Evolutionary conservation across 768 basidiomycete species (phyloP).

Genomic region (Crassisporium funariophilum): DNA sequence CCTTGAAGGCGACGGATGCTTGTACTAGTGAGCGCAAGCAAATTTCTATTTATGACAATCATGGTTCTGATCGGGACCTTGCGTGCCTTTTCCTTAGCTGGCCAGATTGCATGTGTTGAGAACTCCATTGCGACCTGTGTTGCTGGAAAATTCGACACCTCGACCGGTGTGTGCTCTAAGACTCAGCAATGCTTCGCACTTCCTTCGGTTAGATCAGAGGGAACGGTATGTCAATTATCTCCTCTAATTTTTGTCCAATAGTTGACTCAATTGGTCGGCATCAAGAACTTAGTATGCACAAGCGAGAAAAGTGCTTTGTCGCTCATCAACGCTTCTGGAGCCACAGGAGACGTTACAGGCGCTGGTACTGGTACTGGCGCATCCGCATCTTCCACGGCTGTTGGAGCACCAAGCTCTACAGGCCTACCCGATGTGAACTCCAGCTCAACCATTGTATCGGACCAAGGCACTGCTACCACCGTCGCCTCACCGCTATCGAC

Average conservation of each 20-base stretch:
- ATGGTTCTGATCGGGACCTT: background rate
- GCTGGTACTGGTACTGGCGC: slow-evolving; percentile 13
- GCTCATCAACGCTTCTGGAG: slow-evolving; percentile 49
- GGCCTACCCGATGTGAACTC: no score
- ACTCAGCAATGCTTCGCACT: slow-evolving; percentile 53
- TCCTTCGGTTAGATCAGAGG: slow-evolving; percentile 42
- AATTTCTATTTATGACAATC: background rate
- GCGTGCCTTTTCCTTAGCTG: slow-evolving; percentile 29
- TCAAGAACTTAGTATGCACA: slow-evolving; percentile 53
- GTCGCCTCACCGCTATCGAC: slow-evolving; percentile 3
- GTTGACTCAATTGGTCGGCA: background rate
- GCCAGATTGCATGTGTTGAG: slow-evolving; percentile 46
- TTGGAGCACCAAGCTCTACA: no score
- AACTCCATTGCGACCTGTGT: slow-evolving; percentile 42
- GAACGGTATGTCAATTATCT: slow-evolving; percentile 42
- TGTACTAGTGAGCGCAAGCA: slow-evolving; percentile 44
- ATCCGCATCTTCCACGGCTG: slow-evolving; percentile 5
- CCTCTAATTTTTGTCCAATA: background rate
- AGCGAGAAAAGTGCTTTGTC: slow-evolving; percentile 48
- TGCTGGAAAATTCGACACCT: slow-evolving; percentile 41
- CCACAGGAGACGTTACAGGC: slow-evolving; percentile 40
- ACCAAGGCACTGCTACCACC: no score
- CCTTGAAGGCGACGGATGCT: slow-evolving; percentile 39
- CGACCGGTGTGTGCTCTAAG: slow-evolving; percentile 34
- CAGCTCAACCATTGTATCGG: no score